Conservation (phyloP, 371 early-diverging fungal genomes). For the Mucor velutinosus region DNA sequence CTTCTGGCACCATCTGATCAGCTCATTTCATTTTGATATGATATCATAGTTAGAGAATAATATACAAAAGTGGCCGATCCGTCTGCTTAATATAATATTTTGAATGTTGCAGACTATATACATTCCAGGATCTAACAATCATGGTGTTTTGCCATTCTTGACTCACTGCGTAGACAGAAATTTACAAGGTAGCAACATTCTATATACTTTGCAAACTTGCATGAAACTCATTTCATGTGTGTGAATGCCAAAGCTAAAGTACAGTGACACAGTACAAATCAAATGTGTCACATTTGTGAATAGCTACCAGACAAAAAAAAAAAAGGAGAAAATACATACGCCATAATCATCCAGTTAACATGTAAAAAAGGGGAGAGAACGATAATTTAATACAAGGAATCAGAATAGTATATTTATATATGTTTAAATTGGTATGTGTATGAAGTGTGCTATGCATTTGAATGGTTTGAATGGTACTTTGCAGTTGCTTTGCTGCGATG, state of each 20-base stretch:
- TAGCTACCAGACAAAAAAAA: not conserved
- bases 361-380: too few relatives aligned
- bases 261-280: not conserved
- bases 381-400: not conserved
- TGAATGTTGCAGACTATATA: too few relatives aligned
- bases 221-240: not conserved
- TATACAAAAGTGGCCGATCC: too few relatives aligned
- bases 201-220: too few relatives aligned
- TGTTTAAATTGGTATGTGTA: not conserved
- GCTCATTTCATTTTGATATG: too few relatives aligned
- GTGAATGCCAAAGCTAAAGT: not conserved
- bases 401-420: not conserved
- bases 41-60: too few relatives aligned
- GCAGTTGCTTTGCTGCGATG: not conserved
- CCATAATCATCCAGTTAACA: too few relatives aligned
- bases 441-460: not conserved
- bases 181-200: not conserved
- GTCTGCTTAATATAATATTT: too few relatives aligned
- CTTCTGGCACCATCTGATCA: too few relatives aligned
- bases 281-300: not conserved
- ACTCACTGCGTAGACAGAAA: not conserved
- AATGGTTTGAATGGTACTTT: not conserved
- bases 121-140: too few relatives aligned
- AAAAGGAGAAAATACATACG: not conserved
- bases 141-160: too few relatives aligned